Evolutionary conservation across 176 grass and related monocot species (phyloP), one percentile per base, ranked within the genome.

Genomic region (Zea luxurians): DNA sequence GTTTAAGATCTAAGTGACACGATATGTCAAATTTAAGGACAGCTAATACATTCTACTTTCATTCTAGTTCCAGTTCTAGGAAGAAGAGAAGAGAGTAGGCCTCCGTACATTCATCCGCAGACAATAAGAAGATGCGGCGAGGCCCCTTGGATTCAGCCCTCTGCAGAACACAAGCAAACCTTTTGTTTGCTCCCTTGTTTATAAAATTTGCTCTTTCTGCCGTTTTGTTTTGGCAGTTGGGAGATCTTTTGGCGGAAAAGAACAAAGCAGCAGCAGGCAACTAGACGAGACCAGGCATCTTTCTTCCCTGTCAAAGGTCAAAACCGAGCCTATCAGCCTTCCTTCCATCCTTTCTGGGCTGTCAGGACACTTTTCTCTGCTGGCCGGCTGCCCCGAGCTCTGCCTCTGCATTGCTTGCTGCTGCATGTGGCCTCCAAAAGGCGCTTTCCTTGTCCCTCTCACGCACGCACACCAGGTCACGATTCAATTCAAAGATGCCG

Each of bases 401-500:
- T 40, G 63, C 63, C 66, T 69, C 52, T 40, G 63, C 63, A 8
- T 7, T 17, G 50, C 34, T 79, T 17, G 50, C 34, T 79, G 59
- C 48, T 4, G 64, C 74, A 53, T 84, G 73, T 77, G 82, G 27
- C 64, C 52, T 77, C 64, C 36, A 38, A 84, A 78, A 73, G 46
- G 4, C 4, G 4, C 46, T 64, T 42, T 82, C 43, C 36, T 46
- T 37, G 44, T 71, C 45, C n/a, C 27, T 27, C 27, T 27, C 27
- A 27, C 27, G 27, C 74, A 27, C 42, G 42, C 40, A 40, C 12
- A 7, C 10, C 2, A 46, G n/a, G 42, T 70, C 43, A 50, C 79
- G 40, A 64, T 71, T 70, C 70, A 57, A 64, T 71, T 70, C 70
- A 57, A 55, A 82, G 80, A 74, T 74, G 47, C 45, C 37, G 59